Conservation (phyloP, 495 filamentous ascomycete species). For the Hypomontagnella monticulosa region DNA sequence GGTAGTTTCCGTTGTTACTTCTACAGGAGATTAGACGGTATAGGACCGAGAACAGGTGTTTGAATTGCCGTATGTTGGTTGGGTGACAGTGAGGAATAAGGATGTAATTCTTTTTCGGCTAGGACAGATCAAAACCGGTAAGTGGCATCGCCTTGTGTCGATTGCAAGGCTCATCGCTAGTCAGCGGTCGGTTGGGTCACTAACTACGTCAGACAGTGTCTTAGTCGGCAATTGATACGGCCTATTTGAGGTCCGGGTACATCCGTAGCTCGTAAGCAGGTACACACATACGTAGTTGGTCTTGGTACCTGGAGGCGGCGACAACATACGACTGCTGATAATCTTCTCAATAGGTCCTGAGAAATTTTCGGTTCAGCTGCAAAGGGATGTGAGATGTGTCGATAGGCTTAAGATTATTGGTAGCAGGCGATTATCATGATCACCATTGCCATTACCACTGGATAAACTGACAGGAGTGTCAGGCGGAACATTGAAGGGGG, state of each 20-base stretch:
- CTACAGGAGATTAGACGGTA: conserved; percentile 29
- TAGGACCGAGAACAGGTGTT: conserved; percentile 33
- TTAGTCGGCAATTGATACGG: conserved; percentile 27
- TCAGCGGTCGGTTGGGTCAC: conserved; percentile 41
- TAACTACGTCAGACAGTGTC: conserved; percentile 44
- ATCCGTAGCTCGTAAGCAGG: conserved; percentile 25
- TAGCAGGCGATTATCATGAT: conserved; percentile 22
- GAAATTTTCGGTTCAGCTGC: conserved; percentile 1
- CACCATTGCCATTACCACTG: conserved; percentile 30
- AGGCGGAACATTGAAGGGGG: conserved; percentile 21
- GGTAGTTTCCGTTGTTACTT: conserved; percentile 4
- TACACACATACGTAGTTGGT: not conserved
- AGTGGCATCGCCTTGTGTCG: conserved; percentile 45
- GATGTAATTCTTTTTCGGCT: conserved; percentile 43
- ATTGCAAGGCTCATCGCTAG: conserved; percentile 44
- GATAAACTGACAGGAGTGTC: conserved; percentile 37
- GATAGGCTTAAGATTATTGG: conserved; percentile 19
- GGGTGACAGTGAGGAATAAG: conserved; percentile 39
- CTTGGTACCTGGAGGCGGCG: not conserved
- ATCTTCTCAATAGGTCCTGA: not conserved
- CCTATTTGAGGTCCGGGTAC: conserved; percentile 28
- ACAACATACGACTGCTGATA: not conserved
- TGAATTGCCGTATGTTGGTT: conserved; percentile 40
- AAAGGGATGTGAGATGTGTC: not conserved
- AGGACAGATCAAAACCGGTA: conserved; percentile 46